Evolutionary conservation across 2,329 filamentous ascomycete species (phyloP), one percentile per base, ranked within the genome.

Genomic region (Beauveria sp.): DNA sequence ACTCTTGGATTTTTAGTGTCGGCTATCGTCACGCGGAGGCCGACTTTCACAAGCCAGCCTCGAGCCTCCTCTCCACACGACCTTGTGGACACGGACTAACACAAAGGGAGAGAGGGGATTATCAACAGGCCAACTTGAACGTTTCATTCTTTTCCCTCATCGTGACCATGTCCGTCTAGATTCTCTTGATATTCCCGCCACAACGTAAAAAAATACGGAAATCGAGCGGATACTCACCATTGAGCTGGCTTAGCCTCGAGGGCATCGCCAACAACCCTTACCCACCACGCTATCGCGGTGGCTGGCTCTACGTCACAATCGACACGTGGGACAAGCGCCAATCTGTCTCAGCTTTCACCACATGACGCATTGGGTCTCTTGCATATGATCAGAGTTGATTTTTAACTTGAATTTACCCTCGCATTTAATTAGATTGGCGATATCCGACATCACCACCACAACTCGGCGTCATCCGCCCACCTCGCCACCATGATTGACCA

Each of bases 401-500:
- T 20, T 54, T 1, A 3, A 34, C 30, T 34, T 18, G 16, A 5
- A 28, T n/a, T 26, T 34, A 26, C 6, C 10, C 26, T 24, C 50
- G n/a, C 30, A 20, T 40, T 52, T 6, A 2, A 16, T 3, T 40
- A 6, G 5, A 4, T 20, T 24, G 30, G 38, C 30, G 20, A 22
- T 8, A 38, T 3, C 28, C 9, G 20, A 26, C 28, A 55, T 20
- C 43, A 18, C 2, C 28, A 40, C 38, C 43, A 43, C 52, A n/a
- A 14, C 51, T 22, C 30, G 26, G 3, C 26, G n/a, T n/a, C 26
- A 12, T 5, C 22, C 20, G 14, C 18, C 16, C 7, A 26, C 46
- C 20, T 47, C n/a, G n/a, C 14, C 47, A 34, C 63, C 63, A 86
- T 86, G 83, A 76, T 86, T 86, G 93, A 98, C 75, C 93, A 98